Evolutionary conservation across 2,329 filamentous ascomycete species (phyloP).

Genomic region (Penicillium italicum): DNA sequence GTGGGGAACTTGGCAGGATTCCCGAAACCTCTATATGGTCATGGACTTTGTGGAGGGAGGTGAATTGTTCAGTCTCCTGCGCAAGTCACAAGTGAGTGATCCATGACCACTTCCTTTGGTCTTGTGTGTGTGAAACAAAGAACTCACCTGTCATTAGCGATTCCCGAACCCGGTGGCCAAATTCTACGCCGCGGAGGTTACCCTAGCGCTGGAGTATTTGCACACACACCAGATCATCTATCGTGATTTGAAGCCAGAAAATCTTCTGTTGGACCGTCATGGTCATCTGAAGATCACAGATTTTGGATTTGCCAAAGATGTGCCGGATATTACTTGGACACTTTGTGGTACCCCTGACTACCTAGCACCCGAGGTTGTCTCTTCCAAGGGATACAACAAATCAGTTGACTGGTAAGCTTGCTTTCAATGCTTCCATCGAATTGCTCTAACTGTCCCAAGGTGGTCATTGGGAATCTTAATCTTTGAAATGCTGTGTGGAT

Average conservation of each 20-base stretch:
- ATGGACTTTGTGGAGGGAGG: constrained; percentile 99
- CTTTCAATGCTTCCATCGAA: constrained; percentile 2
- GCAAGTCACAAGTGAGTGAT: constrained; percentile 77
- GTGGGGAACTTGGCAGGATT: constrained; percentile 97
- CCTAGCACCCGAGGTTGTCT: constrained; percentile 95
- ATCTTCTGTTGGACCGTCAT: constrained; percentile 84
- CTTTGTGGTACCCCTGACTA: constrained; percentile 97
- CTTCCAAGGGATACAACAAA: constrained; percentile 99
- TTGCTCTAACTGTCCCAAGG: constrained; percentile 56
- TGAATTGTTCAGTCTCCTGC: constrained; percentile 89
- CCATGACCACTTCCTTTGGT: constrained; percentile 2
- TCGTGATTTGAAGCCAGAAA: constrained; percentile 93
- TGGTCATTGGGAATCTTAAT: constrained; percentile 98
- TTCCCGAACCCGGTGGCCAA: constrained; percentile 99
- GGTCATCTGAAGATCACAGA: constrained; percentile 96
- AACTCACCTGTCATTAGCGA: constrained; percentile 55
- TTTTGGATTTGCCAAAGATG: constrained; percentile 97
- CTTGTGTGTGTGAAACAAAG: neutral
- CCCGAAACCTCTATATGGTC: constrained; percentile 97
- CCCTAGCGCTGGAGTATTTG: constrained; percentile 89
- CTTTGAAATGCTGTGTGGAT: constrained; percentile 99
- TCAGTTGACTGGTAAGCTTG: constrained; percentile 88
- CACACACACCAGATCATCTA: constrained; percentile 97
- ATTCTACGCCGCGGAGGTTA: constrained; percentile 98
- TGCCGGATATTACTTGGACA: constrained; percentile 98